Conservation (phyloP, 75 land plant species). For the Sequoia sempervirens region DNA sequence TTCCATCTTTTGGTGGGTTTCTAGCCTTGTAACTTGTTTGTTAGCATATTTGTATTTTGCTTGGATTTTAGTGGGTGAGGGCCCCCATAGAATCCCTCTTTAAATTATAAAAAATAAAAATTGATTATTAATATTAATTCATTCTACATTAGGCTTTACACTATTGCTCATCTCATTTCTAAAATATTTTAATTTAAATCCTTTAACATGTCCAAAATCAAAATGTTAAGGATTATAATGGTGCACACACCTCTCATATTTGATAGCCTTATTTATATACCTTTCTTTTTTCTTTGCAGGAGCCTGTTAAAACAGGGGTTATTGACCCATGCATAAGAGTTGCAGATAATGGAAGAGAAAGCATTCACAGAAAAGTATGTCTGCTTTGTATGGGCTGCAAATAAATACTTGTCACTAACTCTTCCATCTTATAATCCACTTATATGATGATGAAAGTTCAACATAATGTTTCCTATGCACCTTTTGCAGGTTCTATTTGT, state of each 20-base stretch:
- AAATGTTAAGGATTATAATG: neutral
- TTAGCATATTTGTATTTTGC: no score
- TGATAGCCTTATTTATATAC: neutral
- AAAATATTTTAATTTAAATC: neutral
- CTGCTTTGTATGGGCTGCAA: neutral
- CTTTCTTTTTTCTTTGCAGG: conserved; percentile 34
- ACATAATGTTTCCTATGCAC: neutral
- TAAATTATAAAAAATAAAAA: neutral
- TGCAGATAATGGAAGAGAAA: conserved; percentile 77
- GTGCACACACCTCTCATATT: neutral
- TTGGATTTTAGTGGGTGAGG: no score
- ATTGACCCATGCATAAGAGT: conserved; percentile 77
- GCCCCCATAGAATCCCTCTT: no score
- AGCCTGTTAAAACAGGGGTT: conserved; percentile 66
- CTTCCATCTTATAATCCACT: neutral
- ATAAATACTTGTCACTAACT: neutral
- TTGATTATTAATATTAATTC: neutral
- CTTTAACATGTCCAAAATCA: neutral
- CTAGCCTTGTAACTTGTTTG: no score
- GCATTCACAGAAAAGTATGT: conserved; percentile 54
- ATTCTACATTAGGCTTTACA: neutral
- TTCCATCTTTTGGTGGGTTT: no score
- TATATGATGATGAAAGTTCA: neutral
- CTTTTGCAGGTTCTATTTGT: conserved; percentile 63
- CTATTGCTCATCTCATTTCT: neutral